Evolutionary conservation across 2,329 filamentous ascomycete genomes (phyloP), one percentile per base, ranked within the genome.

Genomic region (Diaporthe sp.): DNA sequence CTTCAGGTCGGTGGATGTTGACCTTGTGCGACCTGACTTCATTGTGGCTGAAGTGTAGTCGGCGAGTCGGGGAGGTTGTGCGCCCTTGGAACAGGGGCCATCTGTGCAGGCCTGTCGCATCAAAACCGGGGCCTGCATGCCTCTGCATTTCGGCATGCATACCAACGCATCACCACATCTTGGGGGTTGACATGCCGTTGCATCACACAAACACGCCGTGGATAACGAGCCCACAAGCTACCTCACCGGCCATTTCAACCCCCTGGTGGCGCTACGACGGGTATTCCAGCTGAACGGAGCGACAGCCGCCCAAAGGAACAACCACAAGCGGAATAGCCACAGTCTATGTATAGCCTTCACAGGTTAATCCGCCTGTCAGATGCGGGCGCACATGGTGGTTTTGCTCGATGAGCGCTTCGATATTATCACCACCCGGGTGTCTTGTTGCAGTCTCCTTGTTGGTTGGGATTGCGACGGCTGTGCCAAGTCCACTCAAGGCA

Each of bases 11-110:
- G 55, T 59, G 70, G 39, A 50, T 58, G 50, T 58, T 35, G 15
- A 51, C 25, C 35, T 55, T 71, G 73, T 74, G 42, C 53, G 27
- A 74, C 73, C 39, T 25, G 51, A 53, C 42, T 37, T 39, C 70
- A 44, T 58, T 72, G 73, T 75, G 73, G 73, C 73, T 75, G 70
- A 56, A 47, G 47, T 75, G 47, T 73, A 70, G 72, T 73, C 72
- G 72, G 72, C 72, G 72, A 73, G 56, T 73, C 72, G 72, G 72
- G 72, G 58, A 73, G 37, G 66, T 73, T 55, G 72, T 73, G 68
- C 17, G 27, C 35, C 56, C n/a, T 69, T 39, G 61, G 58, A 42
- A 53, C 37, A 66, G 22, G 39, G 69, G 53, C 50, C 30, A 44
- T 69, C 50, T 37, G 59, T 53, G 63, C 47, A 53, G 15, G 32